Conservation (phyloP, 805 yeast genomes). For the Millerago galiae region DNA sequence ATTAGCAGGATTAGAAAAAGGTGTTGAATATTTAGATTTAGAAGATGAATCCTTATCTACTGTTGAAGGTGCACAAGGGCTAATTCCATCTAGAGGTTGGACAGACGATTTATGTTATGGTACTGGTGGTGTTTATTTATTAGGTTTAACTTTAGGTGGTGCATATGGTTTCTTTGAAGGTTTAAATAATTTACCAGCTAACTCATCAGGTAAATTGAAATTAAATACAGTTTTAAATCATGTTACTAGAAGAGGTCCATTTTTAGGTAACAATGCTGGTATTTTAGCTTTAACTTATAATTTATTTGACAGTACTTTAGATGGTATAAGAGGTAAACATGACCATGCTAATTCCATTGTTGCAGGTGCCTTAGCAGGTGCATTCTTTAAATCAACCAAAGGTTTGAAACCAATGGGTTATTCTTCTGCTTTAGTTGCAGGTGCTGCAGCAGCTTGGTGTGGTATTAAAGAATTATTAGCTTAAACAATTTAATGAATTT, state of each 20-base stretch:
- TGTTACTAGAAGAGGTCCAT: constrained; percentile 93
- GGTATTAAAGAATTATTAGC: constrained; percentile 48
- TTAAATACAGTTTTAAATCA: constrained; percentile 87
- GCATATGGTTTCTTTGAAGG: constrained; percentile 86
- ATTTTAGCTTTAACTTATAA: constrained; percentile 87
- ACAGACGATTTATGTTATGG: constrained; percentile 97
- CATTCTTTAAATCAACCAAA: constrained; percentile 76
- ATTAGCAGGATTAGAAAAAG: constrained; percentile 84
- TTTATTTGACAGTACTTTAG: constrained; percentile 73
- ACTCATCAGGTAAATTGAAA: constrained; percentile 73
- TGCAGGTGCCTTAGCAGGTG: constrained; percentile 92
- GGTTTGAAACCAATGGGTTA: constrained; percentile 87
- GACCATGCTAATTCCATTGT: constrained; percentile 78
- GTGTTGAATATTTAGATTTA: constrained; percentile 82
- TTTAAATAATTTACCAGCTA: constrained; percentile 63
- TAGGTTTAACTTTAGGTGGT: constrained; percentile 88
- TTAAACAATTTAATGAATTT: constrained; percentile 2
- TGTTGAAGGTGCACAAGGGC: constrained; percentile 84
- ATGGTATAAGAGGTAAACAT: constrained; percentile 78
- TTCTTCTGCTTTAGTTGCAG: constrained; percentile 78
- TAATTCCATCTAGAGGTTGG: constrained; percentile 97
- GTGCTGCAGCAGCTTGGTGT: constrained; percentile 91
- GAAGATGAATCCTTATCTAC: constrained; percentile 74
- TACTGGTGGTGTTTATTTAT: constrained; percentile 86
- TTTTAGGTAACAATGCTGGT: constrained; percentile 91